Percentiles rank a stretch among this genome's conserved stretches.
These are phyloP conservation scores for Schizochytrium sp. DNA, from an alignment of 108 stramenopile species.

Conservation along the genomic window DNA sequence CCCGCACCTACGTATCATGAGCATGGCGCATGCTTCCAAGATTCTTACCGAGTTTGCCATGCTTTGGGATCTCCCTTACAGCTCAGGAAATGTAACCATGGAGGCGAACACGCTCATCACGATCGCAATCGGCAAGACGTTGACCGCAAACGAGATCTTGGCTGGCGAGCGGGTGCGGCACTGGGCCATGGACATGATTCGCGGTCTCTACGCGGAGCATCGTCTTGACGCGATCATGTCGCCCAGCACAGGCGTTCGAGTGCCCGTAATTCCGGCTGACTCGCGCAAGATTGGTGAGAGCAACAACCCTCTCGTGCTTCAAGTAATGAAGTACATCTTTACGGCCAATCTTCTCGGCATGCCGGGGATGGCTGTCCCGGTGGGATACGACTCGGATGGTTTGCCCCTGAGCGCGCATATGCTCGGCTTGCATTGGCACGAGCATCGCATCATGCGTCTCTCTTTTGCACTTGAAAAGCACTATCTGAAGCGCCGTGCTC, in stretches of 20 bases:
- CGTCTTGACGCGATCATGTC: constrained; percentile 22
- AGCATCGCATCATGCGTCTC: not conserved
- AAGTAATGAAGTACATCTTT: constrained; percentile 25
- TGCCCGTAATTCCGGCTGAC: not conserved
- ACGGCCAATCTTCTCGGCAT: constrained; percentile 27
- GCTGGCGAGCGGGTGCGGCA: constrained; percentile 44
- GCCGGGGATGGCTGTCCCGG: constrained; percentile 24
- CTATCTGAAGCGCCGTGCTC: not conserved
- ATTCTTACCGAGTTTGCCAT: constrained; percentile 47
- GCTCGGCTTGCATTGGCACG: constrained; percentile 4
- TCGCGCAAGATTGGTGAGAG: constrained; percentile 19
- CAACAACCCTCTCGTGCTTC: constrained; percentile 23
- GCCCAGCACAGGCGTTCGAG: constrained; percentile 2
- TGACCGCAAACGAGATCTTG: constrained; percentile 41
- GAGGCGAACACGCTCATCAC: constrained; percentile 44
- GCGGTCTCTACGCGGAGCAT: not conserved
- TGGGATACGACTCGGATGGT: constrained; percentile 20
- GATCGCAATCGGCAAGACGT: constrained; percentile 36
- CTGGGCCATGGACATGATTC: constrained; percentile 34
- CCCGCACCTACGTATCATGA: constrained; percentile 43
- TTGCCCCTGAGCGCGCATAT: constrained; percentile 22
- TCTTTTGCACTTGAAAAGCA: not conserved
- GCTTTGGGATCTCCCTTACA: constrained; percentile 31
- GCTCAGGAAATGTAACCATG: constrained; percentile 1
- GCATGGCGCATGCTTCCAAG: constrained; percentile 46